Evolutionary conservation across 108 stramenopile genomes (phyloP).

Genomic region (Cylindrotheca closterium): DNA sequence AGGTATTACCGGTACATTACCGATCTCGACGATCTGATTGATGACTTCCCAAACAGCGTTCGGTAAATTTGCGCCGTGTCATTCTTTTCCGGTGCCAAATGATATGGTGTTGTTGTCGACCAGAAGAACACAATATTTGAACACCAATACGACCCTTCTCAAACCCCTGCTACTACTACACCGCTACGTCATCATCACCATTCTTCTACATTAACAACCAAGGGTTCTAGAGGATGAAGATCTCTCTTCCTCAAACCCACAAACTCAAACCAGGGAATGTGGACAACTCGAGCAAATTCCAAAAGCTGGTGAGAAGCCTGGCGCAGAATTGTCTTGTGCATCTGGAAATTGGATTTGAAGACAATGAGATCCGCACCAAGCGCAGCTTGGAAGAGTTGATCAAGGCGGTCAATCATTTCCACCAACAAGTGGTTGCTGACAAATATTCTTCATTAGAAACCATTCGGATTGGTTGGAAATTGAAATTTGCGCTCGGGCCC

Average conservation of each 20-base stretch:
- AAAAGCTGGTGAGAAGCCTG: constrained; percentile 7
- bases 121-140: no score
- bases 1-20: no score
- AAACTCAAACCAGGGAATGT: not conserved
- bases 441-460: constrained; percentile 24
- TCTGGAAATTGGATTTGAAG: constrained; percentile 27
- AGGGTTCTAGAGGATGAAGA: constrained; percentile 8
- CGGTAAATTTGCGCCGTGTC: no score
- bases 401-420: constrained; percentile 17
- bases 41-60: no score
- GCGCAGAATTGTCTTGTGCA: constrained; percentile 26
- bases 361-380: constrained; percentile 23
- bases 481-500: constrained; percentile 26
- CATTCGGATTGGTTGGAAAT: constrained; percentile 32
- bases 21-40: no score
- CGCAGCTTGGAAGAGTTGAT: constrained; percentile 18
- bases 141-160: no score
- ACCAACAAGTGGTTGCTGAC: constrained; percentile 13
- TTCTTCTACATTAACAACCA: no score
- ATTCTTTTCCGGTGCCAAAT: no score
- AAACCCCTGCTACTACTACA: no score
- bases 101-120: no score
- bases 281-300: not conserved
- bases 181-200: no score
- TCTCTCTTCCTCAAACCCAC: constrained; percentile 2